Conservation (phyloP, 495 filamentous ascomycete species). For the Aspergillus cristatus region DNA sequence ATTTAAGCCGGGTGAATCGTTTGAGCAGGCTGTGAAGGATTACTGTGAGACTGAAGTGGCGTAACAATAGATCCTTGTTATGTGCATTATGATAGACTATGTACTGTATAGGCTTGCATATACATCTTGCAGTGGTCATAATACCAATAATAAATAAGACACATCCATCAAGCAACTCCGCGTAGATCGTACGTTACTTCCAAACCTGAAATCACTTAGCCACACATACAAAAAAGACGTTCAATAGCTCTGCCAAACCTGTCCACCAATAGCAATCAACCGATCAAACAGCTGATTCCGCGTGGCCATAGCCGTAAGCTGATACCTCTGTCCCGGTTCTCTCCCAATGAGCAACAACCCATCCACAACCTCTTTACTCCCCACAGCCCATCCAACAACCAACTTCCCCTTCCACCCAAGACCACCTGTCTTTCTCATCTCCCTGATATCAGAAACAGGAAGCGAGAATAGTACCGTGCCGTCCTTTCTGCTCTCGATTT, state of each 20-base stretch:
- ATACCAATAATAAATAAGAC: too few relatives aligned
- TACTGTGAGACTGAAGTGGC: conserved; percentile 38
- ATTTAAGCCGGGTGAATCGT: conserved; percentile 45
- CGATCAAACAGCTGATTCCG: conserved; percentile 83
- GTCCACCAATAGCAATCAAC: conserved; percentile 67
- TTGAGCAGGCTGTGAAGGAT: conserved; percentile 47
- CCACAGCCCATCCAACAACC: conserved; percentile 72
- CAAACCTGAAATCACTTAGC: too few relatives aligned
- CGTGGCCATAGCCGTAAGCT: conserved; percentile 63
- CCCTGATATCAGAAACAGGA: conserved; percentile 49
- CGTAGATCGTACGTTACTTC: too few relatives aligned
- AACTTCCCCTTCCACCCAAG: conserved; percentile 85
- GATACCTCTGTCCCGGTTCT: conserved; percentile 38
- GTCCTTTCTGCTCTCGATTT: conserved; percentile 35
- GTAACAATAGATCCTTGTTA: conserved; percentile 9
- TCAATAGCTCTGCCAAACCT: conserved; percentile 83
- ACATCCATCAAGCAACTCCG: too few relatives aligned
- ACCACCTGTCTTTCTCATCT: conserved; percentile 75
- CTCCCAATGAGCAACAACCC: conserved; percentile 60
- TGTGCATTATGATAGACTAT: conserved; percentile 7
- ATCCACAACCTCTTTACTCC: conserved; percentile 62
- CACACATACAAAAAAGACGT: too few relatives aligned
- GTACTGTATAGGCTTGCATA: too few relatives aligned
- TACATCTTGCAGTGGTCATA: too few relatives aligned
- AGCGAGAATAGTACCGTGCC: conserved; percentile 35